Base-by-base conservation (phyloP, 2,329 filamentous ascomycete genomes). In the Xylariales sp. region DNA sequence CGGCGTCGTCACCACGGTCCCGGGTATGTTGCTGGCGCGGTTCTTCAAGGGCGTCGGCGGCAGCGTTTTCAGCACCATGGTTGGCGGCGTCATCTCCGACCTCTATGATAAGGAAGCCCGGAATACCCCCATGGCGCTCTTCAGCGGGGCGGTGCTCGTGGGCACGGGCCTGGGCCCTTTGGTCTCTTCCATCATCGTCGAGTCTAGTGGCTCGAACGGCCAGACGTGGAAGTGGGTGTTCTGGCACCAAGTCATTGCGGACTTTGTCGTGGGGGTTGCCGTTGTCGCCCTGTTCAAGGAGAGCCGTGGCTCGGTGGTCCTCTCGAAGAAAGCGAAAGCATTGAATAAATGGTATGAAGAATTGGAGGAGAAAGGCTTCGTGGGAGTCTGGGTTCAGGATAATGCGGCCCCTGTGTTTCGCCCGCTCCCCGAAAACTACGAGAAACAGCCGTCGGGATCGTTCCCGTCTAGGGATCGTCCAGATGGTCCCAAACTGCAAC, bases 81-180 rank as follows among this genome's bases (percentile, higher is more conserved):
- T 97, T 0, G 94, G 94, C n/a, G 94, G 94, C 3, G 92, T 97
- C 3, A 91, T 97, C 48, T 91, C 91, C 58, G 94, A 97, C 75
- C 87, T 97, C 66, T 97, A 94, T 81, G 87, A 90, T 55, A 89
- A 92, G 9, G 82, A 92, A 67, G 90, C 92, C 52, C 85, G 95
- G 41, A 97, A 97, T 74, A 93, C 91, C 0, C 92, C 94, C 0
- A 97, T 97, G 95, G 91, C 93, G 0, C 77, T 97, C 0, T 97
- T 97, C 78, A 91, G 91, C n/a, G 93, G 91, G 0, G 84, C 85
- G 3, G 94, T 93, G 0, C 82, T 97, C 0, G 85, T 91, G 9
- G 95, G 93, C 0, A 97, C 93, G 0, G 93, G 93, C 0, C 81
- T 91, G 0, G 94, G 94, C 0, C 94, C 94, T 0, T 76, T 97